Percentiles rank a stretch among this genome's conserved stretches.
phyloP scores from a whole-genome alignment of 169 alveolate species.

The Miamiensis avidus region DNA sequence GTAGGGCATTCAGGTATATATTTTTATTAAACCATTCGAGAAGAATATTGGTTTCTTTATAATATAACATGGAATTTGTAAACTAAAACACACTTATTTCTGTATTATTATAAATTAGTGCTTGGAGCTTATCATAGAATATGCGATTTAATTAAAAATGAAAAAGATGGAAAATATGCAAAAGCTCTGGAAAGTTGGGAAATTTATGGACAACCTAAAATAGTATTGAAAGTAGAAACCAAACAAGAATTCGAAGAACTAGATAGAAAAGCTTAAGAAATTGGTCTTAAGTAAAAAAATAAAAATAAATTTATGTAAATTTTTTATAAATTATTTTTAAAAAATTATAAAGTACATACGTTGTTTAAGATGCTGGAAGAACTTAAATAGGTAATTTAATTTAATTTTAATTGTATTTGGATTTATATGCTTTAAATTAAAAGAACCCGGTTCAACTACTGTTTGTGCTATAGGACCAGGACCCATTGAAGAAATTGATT shows the following conservation, averaged over 20 bases:
- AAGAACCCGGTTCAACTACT: slow-evolving; percentile 52
- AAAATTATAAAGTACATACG: slow-evolving; percentile 11
- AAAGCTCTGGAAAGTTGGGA: slow-evolving; percentile 43
- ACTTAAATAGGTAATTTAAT: slow-evolving; percentile 43
- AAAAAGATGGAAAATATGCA: slow-evolving; percentile 19
- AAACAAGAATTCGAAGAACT: slow-evolving; percentile 30
- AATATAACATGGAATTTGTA: no score
- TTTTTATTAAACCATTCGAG: background rate
- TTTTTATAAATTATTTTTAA: no score
- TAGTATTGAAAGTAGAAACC: slow-evolving; percentile 46
- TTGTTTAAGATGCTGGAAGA: slow-evolving; percentile 58
- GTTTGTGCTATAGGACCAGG: slow-evolving; percentile 64
- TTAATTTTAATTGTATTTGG: background rate
- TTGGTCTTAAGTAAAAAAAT: slow-evolving; percentile 11
- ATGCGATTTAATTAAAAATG: background rate
- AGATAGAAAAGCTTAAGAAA: slow-evolving; percentile 29
- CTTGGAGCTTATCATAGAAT: slow-evolving; percentile 57
- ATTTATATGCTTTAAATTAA: background rate
- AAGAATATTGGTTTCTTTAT: no score
- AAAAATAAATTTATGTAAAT: no score
- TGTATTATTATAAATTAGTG: slow-evolving; percentile 1
- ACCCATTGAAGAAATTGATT: slow-evolving; percentile 31
- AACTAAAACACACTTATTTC: no score
- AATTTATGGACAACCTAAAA: slow-evolving; percentile 47
- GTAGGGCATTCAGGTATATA: slow-evolving; percentile 58